Conservation (phyloP, 2,329 filamentous ascomycete genomes). For the Clonostachys solani region DNA sequence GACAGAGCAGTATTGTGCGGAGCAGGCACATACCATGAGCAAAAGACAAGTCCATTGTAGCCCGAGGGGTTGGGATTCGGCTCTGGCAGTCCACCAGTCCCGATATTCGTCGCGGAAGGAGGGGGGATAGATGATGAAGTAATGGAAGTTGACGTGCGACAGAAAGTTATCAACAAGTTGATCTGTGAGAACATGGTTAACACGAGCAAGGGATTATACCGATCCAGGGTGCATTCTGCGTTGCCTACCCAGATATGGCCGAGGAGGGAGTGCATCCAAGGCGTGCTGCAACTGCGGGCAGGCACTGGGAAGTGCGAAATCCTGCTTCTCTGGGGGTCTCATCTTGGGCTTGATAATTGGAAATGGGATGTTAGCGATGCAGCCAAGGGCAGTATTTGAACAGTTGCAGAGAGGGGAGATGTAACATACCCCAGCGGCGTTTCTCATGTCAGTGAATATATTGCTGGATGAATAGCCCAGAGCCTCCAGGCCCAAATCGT, state of each 20-base stretch:
- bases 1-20: conserved; percentile 22
- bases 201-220: no score
- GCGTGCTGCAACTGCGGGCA: conserved; percentile 24
- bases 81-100: conserved; percentile 24
- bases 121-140: conserved; percentile 29
- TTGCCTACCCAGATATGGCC: conserved; percentile 25
- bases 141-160: conserved; percentile 28
- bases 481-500: conserved; percentile 20
- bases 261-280: conserved; percentile 20
- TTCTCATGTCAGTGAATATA: conserved; percentile 18
- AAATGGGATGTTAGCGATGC: background rate
- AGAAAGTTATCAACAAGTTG: conserved; percentile 30
- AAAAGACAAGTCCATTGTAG: conserved; percentile 31
- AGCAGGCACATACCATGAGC: conserved; percentile 29
- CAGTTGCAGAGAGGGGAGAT: background rate
- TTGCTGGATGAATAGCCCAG: conserved; percentile 28
- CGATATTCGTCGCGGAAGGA: conserved; percentile 27
- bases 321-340: conserved; percentile 9
- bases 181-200: conserved; percentile 15
- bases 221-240: background rate
- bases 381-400: background rate
- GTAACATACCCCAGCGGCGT: conserved; percentile 14
- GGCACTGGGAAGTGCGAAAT: conserved; percentile 6
- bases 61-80: conserved; percentile 19
- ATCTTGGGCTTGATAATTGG: conserved; percentile 8